These are phyloP conservation scores for Yamadazyma conglobata DNA, from an alignment of 1,139 yeast genomes.

Conservation along the genomic window DNA sequence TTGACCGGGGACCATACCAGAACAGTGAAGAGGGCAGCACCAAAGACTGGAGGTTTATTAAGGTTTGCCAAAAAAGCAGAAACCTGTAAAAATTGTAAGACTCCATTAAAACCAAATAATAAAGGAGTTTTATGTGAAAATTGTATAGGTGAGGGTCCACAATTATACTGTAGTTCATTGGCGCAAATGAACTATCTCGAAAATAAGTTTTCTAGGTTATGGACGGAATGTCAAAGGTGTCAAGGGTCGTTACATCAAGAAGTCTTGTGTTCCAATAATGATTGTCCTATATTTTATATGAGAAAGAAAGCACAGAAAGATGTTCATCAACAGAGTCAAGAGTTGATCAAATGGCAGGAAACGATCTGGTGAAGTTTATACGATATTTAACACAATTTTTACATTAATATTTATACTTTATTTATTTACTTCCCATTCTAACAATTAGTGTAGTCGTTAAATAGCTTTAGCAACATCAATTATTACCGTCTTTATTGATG, in stretches of 20 bases:
- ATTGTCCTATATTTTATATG: conserved; percentile 98
- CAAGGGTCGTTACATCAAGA: conserved; percentile 96
- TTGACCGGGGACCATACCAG: conserved; percentile 81
- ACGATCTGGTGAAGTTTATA: conserved; percentile 47
- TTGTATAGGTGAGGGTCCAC: conserved; percentile 80
- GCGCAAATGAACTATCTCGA: conserved; percentile 80
- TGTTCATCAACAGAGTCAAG: conserved; percentile 62
- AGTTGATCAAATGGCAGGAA: conserved; percentile 68
- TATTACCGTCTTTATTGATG: too few relatives aligned
- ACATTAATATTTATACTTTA: conserved; percentile 1
- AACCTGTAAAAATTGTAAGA: conserved; percentile 82
- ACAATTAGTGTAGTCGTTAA: too few relatives aligned
- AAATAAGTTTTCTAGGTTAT: conserved; percentile 76
- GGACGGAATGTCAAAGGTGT: conserved; percentile 99
- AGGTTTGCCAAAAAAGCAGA: conserved; percentile 87
- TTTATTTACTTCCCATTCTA: conserved; percentile 2
- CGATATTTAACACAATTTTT: too few relatives aligned
- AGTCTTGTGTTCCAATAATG: conserved; percentile 90
- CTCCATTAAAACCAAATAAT: conserved; percentile 65
- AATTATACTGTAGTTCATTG: conserved; percentile 72
- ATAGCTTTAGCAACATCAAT: too few relatives aligned
- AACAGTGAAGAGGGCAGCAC: conserved; percentile 64
- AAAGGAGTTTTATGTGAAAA: conserved; percentile 81
- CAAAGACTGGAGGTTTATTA: conserved; percentile 79
- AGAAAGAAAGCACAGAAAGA: conserved; percentile 93